Base-by-base conservation (phyloP, 2,329 filamentous ascomycete species). In the Daldinia sp. region DNA sequence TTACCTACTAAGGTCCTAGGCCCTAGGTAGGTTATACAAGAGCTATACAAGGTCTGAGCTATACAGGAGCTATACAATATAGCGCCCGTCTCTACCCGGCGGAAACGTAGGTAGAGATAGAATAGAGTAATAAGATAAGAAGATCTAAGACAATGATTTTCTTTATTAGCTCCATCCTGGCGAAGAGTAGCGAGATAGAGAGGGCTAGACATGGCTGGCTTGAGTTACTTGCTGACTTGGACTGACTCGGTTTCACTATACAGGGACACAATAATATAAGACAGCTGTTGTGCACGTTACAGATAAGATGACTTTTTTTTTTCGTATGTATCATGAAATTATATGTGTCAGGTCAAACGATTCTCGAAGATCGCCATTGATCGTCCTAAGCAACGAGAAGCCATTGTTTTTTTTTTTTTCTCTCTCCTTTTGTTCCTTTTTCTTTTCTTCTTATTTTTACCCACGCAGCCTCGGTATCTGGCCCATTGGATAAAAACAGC, bases 291-390 rank as follows among this genome's bases (percentile, higher is more conserved):
- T 41, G 37, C 48, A 12, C 39, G 33, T 56, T 41, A n/a, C 26
- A 6, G 41, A 56, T 7, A 28, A 50, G 41, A 12, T 5, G 26
- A 23, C 20, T 23, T 23, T 13, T n/a, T 51, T 28, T 5, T 15
- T 39, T 23, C 20, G 18, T 60, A 35, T 10, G 10, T 35, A 51
- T 23, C 20, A 23, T 23, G 20, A 23, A 23, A 23, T 23, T 51
- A 15, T 51, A 51, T 33, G 48, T 50, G 56, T 54, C 33, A 59
- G 44, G 37, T 42, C 42, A 55, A 35, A 35, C 30, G 26, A 50
- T 48, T 50, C 39, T 51, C 18, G 12, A 56, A 55, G 54, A 60
- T 59, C 54, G 42, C 39, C 55, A 13, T 15, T 50, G 61, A 35
- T 30, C 28, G 26, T n/a, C 46, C 20, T 2, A 23, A 13, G 46